Percentiles rank a stretch among this genome's conserved stretches.
phyloP scores from a whole-genome alignment of 2,329 filamentous ascomycete genomes.

The Penicillium sp. region DNA sequence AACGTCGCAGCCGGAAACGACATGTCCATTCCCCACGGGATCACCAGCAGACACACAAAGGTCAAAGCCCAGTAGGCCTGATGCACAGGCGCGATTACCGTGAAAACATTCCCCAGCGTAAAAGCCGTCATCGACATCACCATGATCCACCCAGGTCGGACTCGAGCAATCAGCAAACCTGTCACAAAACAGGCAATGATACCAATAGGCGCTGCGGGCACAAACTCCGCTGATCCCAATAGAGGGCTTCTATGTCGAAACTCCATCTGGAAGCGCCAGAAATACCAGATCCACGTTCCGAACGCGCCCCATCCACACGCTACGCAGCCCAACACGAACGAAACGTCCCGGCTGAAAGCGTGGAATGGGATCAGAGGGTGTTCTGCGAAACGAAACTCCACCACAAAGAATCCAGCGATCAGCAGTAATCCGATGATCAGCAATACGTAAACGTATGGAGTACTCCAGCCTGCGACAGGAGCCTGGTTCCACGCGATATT shows the following conservation, averaged over 20 bases:
- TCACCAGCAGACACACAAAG: conserved; percentile 9
- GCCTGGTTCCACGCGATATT: conserved; percentile 74
- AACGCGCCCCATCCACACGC: conserved; percentile 50
- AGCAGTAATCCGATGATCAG: conserved; percentile 65
- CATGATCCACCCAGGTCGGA: conserved; percentile 36
- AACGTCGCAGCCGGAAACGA: conserved; percentile 8
- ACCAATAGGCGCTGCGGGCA: conserved; percentile 39
- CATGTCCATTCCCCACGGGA: conserved; percentile 11
- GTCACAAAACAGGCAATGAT: conserved; percentile 40
- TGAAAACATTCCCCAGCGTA: conserved; percentile 48
- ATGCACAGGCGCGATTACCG: conserved; percentile 55
- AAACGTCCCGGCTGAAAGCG: conserved; percentile 39
- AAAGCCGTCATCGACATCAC: conserved; percentile 47
- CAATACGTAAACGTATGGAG: conserved; percentile 61
- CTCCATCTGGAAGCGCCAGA: conserved; percentile 42
- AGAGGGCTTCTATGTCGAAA: conserved; percentile 36
- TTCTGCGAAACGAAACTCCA: conserved; percentile 53
- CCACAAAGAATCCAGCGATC: conserved; percentile 61
- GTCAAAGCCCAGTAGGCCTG: conserved; percentile 66
- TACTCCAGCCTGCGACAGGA: conserved; percentile 63
- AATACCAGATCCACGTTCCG: conserved; percentile 51
- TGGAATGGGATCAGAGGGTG: conserved; percentile 65
- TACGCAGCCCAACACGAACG: conserved; percentile 49
- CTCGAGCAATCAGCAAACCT: conserved; percentile 32
- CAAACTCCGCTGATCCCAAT: conserved; percentile 39